These are phyloP conservation scores for Amorphotheca resinae DNA, from an alignment of 495 filamentous ascomycete species.

Conservation along the genomic window DNA sequence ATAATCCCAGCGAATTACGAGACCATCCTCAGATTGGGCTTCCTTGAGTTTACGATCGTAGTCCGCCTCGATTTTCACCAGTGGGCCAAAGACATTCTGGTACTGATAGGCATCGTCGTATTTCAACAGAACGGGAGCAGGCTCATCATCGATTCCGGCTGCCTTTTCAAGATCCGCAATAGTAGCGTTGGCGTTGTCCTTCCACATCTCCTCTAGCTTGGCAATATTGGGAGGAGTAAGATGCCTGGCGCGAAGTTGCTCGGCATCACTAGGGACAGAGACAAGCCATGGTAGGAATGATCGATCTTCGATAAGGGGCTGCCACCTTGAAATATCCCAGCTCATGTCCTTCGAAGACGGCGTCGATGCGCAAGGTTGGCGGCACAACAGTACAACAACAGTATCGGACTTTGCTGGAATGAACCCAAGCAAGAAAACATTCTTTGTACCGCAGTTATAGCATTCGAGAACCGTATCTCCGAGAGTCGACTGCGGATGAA, in stretches of 20 bases:
- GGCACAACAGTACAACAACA: constrained; percentile 91
- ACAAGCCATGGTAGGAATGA: constrained; percentile 95
- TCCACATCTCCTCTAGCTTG: constrained; percentile 98
- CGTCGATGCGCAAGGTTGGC: constrained; percentile 89
- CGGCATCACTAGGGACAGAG: constrained; percentile 75
- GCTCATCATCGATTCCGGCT: constrained; percentile 87
- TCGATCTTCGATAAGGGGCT: constrained; percentile 92
- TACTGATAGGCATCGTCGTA: constrained; percentile 99
- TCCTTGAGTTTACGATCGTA: constrained; percentile 99
- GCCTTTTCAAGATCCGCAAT: constrained; percentile 89
- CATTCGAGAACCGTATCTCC: constrained; percentile 96
- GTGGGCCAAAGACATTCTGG: constrained; percentile 94
- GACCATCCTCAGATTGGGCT: constrained; percentile 87
- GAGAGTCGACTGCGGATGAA: constrained; percentile 89
- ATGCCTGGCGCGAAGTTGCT: constrained; percentile 90
- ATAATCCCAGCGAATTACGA: constrained; percentile 90
- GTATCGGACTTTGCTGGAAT: constrained; percentile 99
- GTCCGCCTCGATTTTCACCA: constrained; percentile 99
- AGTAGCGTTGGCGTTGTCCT: constrained; percentile 83
- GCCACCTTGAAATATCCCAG: constrained; percentile 98
- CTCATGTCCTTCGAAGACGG: constrained; percentile 99
- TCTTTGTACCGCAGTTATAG: constrained; percentile 99
- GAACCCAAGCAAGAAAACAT: constrained; percentile 98
- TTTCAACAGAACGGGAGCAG: constrained; percentile 79
- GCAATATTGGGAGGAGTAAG: constrained; percentile 92